Percentiles rank a stretch among this genome's conserved stretches.
Conservation (phyloP, 2,329 filamentous ascomycete species). For the Talaromyces sp. region DNA sequence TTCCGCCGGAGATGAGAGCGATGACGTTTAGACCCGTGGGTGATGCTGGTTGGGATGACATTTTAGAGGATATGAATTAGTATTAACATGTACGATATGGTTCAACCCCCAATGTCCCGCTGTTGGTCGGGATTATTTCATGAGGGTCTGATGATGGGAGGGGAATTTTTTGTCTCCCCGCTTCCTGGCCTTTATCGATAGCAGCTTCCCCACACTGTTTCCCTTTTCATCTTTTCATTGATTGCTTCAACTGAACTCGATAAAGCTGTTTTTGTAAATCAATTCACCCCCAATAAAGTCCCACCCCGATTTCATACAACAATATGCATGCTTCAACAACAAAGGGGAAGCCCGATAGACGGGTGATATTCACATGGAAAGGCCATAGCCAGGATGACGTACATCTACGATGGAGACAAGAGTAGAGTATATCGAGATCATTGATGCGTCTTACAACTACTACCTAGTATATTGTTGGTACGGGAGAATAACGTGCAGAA, state of each 20-base stretch:
- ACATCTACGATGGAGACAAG: too few species aligned
- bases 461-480: too few species aligned
- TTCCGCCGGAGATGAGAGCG: conserved; percentile 90
- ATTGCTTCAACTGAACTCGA: too few species aligned
- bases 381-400: too few species aligned
- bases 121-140: neutral
- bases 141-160: neutral
- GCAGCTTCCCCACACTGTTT: too few species aligned
- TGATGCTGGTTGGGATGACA: conserved; percentile 33
- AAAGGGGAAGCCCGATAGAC: too few species aligned
- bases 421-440: neutral
- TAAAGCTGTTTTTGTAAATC: too few species aligned
- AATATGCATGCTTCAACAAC: too few species aligned
- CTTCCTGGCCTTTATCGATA: conserved; percentile 2
- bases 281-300: too few species aligned
- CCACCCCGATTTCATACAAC: too few species aligned
- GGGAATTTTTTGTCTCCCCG: conserved; percentile 1
- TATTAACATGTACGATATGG: neutral
- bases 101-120: neutral
- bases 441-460: neutral
- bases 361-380: too few species aligned
- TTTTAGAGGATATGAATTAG: conserved; percentile 35
- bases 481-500: neutral
- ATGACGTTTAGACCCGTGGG: conserved; percentile 67
- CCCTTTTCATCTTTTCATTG: too few species aligned